A percentile compares a stretch with the other conserved stretches of the same genome.
phyloP scores from a whole-genome alignment of 805 yeast genomes.

The Phaffomyces opuntiae region DNA sequence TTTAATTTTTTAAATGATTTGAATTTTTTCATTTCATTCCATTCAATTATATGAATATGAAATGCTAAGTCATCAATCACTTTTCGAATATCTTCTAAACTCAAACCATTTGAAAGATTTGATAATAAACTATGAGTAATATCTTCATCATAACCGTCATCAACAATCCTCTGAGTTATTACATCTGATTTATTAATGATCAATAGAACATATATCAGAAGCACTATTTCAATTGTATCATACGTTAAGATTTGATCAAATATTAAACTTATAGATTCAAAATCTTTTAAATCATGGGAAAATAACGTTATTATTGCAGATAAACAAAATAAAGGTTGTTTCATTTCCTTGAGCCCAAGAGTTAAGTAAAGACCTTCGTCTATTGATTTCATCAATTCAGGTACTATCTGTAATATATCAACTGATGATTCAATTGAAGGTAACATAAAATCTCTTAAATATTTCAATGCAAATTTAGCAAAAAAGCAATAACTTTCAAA shows the following conservation, averaged over 20 bases:
- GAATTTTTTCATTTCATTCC: constrained; percentile 2
- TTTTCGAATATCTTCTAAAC: constrained; percentile 20
- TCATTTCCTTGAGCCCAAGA: constrained; percentile 33
- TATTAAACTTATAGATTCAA: constrained; percentile 44
- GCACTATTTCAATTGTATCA: constrained; percentile 43
- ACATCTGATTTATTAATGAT: constrained; percentile 28
- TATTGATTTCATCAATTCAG: constrained; percentile 43
- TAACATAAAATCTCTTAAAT: constrained; percentile 82
- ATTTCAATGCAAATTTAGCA: constrained; percentile 48
- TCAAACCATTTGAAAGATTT: constrained; percentile 19
- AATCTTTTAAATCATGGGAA: constrained; percentile 57
- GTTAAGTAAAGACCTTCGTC: constrained; percentile 38
- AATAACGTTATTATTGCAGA: constrained; percentile 74
- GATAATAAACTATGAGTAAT: constrained; percentile 34
- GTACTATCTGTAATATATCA: constrained; percentile 58
- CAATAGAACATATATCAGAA: constrained; percentile 58
- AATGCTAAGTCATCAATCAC: constrained; percentile 21
- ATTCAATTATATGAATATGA: neutral
- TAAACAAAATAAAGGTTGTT: constrained; percentile 61
- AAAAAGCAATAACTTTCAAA: constrained; percentile 29
- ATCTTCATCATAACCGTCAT: constrained; percentile 30
- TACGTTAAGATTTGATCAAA: constrained; percentile 66
- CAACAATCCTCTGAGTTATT: constrained; percentile 24
- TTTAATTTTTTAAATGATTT: constrained; percentile 13
- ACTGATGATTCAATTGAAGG: constrained; percentile 59